These are phyloP conservation scores for Talaromyces marneffei DNA, from an alignment of 2,329 filamentous ascomycete genomes.

Conservation along the genomic window DNA sequence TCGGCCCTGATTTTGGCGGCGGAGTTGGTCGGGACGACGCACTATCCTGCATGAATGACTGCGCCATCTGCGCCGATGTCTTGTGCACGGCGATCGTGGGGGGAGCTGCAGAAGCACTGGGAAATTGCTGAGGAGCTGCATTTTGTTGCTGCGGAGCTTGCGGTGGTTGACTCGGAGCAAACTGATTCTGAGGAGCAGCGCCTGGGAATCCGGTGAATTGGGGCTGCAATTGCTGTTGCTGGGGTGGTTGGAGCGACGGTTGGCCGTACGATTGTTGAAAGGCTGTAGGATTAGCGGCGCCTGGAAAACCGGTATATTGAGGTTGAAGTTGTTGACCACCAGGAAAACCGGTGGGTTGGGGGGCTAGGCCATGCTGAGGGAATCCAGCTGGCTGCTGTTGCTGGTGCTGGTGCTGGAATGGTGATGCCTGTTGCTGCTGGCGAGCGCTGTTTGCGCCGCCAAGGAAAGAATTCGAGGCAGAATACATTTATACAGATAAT, in stretches of 20 bases:
- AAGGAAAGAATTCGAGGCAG: slow-evolving; percentile 78
- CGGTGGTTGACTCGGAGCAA: slow-evolving; percentile 20
- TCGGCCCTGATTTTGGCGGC: slow-evolving; percentile 54
- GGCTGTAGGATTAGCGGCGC: slow-evolving; percentile 37
- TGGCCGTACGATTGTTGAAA: slow-evolving; percentile 31
- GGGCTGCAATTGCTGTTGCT: slow-evolving; percentile 47
- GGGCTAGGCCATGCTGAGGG: slow-evolving; percentile 47
- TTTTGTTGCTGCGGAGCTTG: slow-evolving; percentile 6
- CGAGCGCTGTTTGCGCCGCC: slow-evolving; percentile 72
- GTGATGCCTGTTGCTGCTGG: slow-evolving; percentile 46
- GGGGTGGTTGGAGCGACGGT: slow-evolving; percentile 34
- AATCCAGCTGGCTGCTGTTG: slow-evolving; percentile 35
- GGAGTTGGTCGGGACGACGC: slow-evolving; percentile 57
- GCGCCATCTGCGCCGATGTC: slow-evolving; percentile 60
- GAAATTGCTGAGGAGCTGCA: slow-evolving; percentile 32
- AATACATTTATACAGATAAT: slow-evolving; percentile 63
- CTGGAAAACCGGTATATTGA: slow-evolving; percentile 63
- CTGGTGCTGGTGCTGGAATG: slow-evolving; percentile 42
- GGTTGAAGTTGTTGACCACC: slow-evolving; percentile 50
- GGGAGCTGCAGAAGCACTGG: slow-evolving; percentile 36
- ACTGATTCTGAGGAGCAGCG: slow-evolving; percentile 24
- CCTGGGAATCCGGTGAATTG: slow-evolving; percentile 55
- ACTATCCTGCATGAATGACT: slow-evolving; percentile 51
- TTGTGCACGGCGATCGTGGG: slow-evolving; percentile 52
- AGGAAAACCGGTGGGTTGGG: slow-evolving; percentile 52